Percentiles rank a stretch among this genome's conserved stretches.
These are phyloP conservation scores for Chaetomium strumarium DNA, from an alignment of 2,329 filamentous ascomycete species.

Conservation along the genomic window DNA sequence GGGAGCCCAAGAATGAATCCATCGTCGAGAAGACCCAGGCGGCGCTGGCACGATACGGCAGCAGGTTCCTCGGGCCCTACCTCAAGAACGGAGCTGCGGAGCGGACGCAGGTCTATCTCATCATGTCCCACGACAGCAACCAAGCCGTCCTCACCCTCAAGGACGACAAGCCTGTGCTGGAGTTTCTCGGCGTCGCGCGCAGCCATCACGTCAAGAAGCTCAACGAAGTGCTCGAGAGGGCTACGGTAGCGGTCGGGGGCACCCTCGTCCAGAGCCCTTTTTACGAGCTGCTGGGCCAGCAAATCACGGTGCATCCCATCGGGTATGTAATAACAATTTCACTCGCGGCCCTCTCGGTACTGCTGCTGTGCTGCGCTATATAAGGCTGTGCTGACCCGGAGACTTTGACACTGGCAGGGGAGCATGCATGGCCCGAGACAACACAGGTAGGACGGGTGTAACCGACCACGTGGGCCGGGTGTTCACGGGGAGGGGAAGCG, in stretches of 20 bases:
- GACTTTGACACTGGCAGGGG: constrained; percentile 40
- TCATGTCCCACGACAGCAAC: constrained; percentile 62
- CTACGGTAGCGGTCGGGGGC: constrained; percentile 53
- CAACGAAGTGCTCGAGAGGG: constrained; percentile 45
- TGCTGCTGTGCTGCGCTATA: constrained; percentile 2
- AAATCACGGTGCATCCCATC: constrained; percentile 62
- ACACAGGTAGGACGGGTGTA: constrained; percentile 50
- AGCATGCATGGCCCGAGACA: constrained; percentile 56
- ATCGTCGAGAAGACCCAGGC: constrained; percentile 40
- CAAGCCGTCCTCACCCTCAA: constrained; percentile 55
- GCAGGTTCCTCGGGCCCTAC: constrained; percentile 54
- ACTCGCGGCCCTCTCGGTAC: neutral
- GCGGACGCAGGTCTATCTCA: constrained; percentile 57
- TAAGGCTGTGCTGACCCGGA: constrained; percentile 17
- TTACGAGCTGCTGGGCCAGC: constrained; percentile 47
- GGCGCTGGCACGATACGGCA: constrained; percentile 44
- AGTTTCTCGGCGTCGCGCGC: constrained; percentile 53
- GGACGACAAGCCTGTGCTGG: constrained; percentile 53
- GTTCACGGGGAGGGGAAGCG: constrained; percentile 45
- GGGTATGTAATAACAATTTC: constrained; percentile 36
- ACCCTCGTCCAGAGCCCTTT: constrained; percentile 55
- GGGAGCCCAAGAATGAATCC: constrained; percentile 33
- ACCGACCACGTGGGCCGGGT: constrained; percentile 58
- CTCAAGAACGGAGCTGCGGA: constrained; percentile 49
- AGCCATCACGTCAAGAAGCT: constrained; percentile 50